phyloP scores from a whole-genome alignment of 2,329 filamentous ascomycete species.

The Colletotrichum camelliae region DNA sequence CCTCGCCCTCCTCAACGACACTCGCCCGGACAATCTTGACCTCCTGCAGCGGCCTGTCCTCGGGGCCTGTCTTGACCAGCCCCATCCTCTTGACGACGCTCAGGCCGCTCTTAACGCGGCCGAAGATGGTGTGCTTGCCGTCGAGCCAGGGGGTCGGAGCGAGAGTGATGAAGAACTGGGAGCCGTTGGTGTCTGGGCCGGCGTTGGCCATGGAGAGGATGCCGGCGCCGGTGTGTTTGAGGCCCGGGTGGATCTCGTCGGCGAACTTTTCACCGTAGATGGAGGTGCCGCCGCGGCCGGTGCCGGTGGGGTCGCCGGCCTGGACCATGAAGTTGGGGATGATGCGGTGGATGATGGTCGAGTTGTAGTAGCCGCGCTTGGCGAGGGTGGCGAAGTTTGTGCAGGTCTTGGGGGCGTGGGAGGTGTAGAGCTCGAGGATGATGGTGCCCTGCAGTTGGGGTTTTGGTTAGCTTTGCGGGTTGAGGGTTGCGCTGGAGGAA shows the following conservation, averaged over 20 bases:
- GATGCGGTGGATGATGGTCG: constrained; percentile 87
- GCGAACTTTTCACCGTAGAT: constrained; percentile 95
- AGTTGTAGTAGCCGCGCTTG: constrained; percentile 86
- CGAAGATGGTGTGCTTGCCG: constrained; percentile 97
- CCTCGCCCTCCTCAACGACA: constrained; percentile 64
- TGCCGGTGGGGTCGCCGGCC: constrained; percentile 92
- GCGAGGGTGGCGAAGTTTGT: constrained; percentile 85
- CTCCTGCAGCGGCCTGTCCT: constrained; percentile 82
- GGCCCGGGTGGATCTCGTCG: constrained; percentile 79
- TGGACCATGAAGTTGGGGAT: constrained; percentile 98
- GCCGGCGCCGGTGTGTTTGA: constrained; percentile 93
- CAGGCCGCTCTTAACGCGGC: constrained; percentile 84
- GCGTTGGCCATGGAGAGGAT: constrained; percentile 97
- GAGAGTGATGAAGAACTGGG: constrained; percentile 94
- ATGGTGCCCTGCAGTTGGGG: constrained; percentile 71
- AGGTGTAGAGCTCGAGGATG: constrained; percentile 85
- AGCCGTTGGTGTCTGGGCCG: constrained; percentile 91
- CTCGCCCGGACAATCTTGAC: constrained; percentile 79
- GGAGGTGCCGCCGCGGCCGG: constrained; percentile 83
- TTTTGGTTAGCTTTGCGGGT: neutral
- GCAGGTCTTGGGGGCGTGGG: constrained; percentile 89
- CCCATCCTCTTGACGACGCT: constrained; percentile 87
- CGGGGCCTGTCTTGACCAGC: constrained; percentile 79
- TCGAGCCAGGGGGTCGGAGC: constrained; percentile 96
- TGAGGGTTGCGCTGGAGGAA: neutral